A percentile compares a stretch with the other conserved stretches of the same genome.
Conservation (phyloP, 192 early-diverging fungal species). For the Linnemannia schmuckeri region DNA sequence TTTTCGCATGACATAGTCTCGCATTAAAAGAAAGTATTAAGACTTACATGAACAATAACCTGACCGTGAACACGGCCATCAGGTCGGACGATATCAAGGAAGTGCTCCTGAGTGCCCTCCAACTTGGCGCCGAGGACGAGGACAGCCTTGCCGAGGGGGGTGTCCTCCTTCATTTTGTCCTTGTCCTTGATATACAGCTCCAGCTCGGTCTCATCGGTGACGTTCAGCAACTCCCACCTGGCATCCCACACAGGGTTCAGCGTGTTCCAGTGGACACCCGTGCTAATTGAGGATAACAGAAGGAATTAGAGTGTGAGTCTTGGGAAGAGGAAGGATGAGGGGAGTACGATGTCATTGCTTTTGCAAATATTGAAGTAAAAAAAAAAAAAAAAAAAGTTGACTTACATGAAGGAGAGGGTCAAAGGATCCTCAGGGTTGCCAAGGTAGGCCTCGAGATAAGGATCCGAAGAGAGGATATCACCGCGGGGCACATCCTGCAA, state of each 20-base stretch:
- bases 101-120: conserved; percentile 33
- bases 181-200: conserved; percentile 39
- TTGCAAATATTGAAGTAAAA: neutral
- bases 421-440: conserved; percentile 24
- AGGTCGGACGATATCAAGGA: conserved; percentile 28
- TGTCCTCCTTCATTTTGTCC: conserved; percentile 52
- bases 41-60: conserved; percentile 27
- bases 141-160: conserved; percentile 25
- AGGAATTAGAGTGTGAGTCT: neutral
- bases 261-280: conserved; percentile 47
- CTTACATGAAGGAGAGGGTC: conserved; percentile 34
- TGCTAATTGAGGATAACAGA: conserved; percentile 7
- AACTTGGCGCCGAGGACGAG: conserved; percentile 14
- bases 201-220: conserved; percentile 28
- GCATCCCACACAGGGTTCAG: conserved; percentile 47
- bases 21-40: neutral
- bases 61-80: conserved; percentile 23
- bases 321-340: no score
- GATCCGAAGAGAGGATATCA: conserved; percentile 39
- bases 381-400: neutral
- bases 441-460: conserved; percentile 42
- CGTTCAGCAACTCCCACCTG: conserved; percentile 34
- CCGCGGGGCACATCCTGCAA: conserved; percentile 37
- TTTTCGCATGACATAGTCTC: neutral
- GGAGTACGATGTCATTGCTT: neutral